Base-by-base conservation (phyloP, 169 alveolate species). In the Plasmodium vinckei region DNA sequence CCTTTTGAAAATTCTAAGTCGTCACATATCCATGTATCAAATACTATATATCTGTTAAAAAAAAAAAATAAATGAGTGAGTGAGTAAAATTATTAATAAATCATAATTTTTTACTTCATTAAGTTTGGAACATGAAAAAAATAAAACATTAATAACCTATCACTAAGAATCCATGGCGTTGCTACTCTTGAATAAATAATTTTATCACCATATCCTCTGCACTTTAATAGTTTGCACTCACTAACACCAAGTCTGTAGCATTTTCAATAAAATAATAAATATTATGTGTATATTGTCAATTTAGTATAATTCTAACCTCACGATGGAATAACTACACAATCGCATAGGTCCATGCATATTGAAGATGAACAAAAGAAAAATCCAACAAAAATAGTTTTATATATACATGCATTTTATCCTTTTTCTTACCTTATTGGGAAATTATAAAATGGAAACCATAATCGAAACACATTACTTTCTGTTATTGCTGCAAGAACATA, bases 11-110 rank as follows among this genome's bases (percentile, higher is more conserved):
- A 75, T 61, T 75, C 51, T 23, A 75, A 63, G 23, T 75, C 88
- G 49, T 75, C 88, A 12, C 88, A 75, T 75, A 75, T 47, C 88
- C 88, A 75, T 64, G 64, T 25, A 56, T 75, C 88, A 65, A 75
- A 13, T 53, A 75, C 61, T 53, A 75, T 19, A 54, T 47, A 75
- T 13, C 88, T 75, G 68, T 5, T 27, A 51, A 51, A 51, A 49
- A 44, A 23, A 19, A 19, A 49, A 68, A n/a, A 19, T 5, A 19
- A 15, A 9, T 10, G 1, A 27, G 1, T 27, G 4, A 27, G 5
- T 27, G 5, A 27, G 1, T 27, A 27, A 27, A 27, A 27, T 27
- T 27, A 27, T 27, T 27, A 27, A 27, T 1, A 27, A 1, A 1
- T 21, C 25, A 21, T 21, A 21, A 21, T 21, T 21, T 21, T 27